Evolutionary conservation across 495 filamentous ascomycete genomes (phyloP), one percentile per base, ranked within the genome.

Genomic region (Hypoxylon crocopeplum): DNA sequence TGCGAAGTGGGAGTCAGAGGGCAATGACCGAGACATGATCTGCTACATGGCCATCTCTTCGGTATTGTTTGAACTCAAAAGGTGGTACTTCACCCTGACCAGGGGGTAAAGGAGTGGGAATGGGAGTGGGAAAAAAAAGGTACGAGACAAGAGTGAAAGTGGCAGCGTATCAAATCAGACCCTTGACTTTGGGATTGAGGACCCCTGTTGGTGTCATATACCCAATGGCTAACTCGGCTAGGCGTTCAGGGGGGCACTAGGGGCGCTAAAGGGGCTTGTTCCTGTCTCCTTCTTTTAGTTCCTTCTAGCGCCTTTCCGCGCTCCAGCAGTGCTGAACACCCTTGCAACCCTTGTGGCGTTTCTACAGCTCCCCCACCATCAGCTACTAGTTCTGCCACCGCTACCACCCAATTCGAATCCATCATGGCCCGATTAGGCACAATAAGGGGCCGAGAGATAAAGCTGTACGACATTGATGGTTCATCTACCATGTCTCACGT

Each of bases 91-190:
- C 47, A 54, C 48, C 48, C 42, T 64, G 44, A 54, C 4, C 42
- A 55, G 45, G 60, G 60, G 60, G 44, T 16, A 5, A 38, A 16
- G 15, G 4, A 5, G 13, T 16, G 34, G 34, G 13, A 7, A 5
- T 19, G 30, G 33, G 33, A 40, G 17, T 13, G 34, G 49, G 30
- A 37, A 32, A 37, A 34, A 56, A 55, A 58, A 58, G 54, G 54
- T 54, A 64, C 60, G 54, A 57, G 41, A 64, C 52, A 13, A 58
- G 49, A 54, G 59, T 32, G 53, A 54, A 52, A 49, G 45, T 37
- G 38, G 47, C 54, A 48, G 56, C 60, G 60, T 64, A 58, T 64
- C 60, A 58, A 64, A 62, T 49, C 52, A 62, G 59, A 62, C 59
- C 59, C 59, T 62, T 50, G 59, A 37, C 40, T 19, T 38, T 36